phyloP scores from a whole-genome alignment of 1,139 yeast species.

The Suhomyces panamericanus region DNA sequence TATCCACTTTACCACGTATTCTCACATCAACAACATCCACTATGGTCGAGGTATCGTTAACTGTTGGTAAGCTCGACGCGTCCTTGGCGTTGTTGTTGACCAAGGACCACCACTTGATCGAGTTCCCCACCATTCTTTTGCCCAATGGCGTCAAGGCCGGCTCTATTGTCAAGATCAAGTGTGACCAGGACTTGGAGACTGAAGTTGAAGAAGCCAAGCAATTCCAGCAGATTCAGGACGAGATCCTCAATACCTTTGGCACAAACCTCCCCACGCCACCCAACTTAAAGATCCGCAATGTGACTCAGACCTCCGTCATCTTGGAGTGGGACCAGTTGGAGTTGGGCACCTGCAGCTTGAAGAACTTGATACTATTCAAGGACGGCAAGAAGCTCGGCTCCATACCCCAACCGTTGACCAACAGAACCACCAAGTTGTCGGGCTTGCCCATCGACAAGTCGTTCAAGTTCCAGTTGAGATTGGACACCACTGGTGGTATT shows the following conservation, averaged over 20 bases:
- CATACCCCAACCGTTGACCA: conserved; percentile 80
- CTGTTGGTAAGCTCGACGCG: conserved; percentile 95
- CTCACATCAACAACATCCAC: not conserved
- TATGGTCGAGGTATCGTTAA: conserved; percentile 85
- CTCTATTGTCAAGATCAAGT: conserved; percentile 82
- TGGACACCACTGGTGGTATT: conserved; percentile 88
- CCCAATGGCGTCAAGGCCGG: conserved; percentile 95
- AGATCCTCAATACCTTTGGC: conserved; percentile 73
- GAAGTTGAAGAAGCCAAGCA: conserved; percentile 60
- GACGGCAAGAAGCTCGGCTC: conserved; percentile 79
- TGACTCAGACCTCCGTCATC: conserved; percentile 93
- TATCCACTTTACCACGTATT: conserved; percentile 5
- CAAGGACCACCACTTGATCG: conserved; percentile 90
- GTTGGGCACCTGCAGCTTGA: conserved; percentile 79
- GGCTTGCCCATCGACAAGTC: conserved; percentile 87
- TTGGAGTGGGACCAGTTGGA: conserved; percentile 90
- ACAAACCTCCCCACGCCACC: conserved; percentile 73
- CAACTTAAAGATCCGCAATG: conserved; percentile 65
- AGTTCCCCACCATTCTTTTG: conserved; percentile 87
- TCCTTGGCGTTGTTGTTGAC: conserved; percentile 89
- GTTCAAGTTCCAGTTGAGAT: conserved; percentile 75
- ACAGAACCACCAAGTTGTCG: conserved; percentile 82
- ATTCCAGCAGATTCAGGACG: conserved; percentile 70
- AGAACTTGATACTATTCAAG: conserved; percentile 74
- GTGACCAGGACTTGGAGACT: conserved; percentile 75